phyloP scores from a whole-genome alignment of 805 yeast species.

The Lipomyces sp. region DNA sequence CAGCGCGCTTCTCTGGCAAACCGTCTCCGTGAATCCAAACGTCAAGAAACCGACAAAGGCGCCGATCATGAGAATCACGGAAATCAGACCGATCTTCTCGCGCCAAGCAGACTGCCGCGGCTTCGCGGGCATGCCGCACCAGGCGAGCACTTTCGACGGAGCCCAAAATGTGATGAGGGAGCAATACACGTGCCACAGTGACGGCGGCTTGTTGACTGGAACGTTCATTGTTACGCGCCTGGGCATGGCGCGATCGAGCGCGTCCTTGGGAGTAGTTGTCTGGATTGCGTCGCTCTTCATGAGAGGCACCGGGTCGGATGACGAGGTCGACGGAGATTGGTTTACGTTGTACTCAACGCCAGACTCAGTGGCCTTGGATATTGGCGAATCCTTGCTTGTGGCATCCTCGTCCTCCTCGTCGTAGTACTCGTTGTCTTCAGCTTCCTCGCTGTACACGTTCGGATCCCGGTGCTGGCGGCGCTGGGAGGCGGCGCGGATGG shows the following conservation, averaged over 20 bases:
- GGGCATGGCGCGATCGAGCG: not conserved
- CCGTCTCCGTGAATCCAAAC: conserved; percentile 83
- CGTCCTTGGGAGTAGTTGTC: too few relatives aligned
- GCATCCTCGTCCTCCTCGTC: conserved; percentile 18
- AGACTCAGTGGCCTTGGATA: conserved; percentile 2
- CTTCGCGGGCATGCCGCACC: conserved; percentile 74
- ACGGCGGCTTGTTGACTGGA: conserved; percentile 20
- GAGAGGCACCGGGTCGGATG: not conserved
- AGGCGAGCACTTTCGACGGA: conserved; percentile 64
- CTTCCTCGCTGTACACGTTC: not conserved
- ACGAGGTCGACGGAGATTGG: not conserved
- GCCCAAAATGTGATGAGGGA: conserved; percentile 86
- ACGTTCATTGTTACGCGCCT: conserved; percentile 1
- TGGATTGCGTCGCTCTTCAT: not conserved
- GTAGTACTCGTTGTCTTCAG: conserved; percentile 4
- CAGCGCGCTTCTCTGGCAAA: conserved; percentile 51
- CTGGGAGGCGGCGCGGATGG: not conserved
- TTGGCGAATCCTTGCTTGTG: conserved; percentile 17
- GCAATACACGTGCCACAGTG: conserved; percentile 79
- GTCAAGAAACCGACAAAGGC: conserved; percentile 80
- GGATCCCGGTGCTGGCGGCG: not conserved
- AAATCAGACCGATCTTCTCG: conserved; percentile 82
- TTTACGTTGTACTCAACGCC: not conserved
- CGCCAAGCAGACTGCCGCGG: conserved; percentile 96
- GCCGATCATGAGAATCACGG: conserved; percentile 71